Percentiles rank a stretch among this genome's conserved stretches.
Conservation (phyloP, 2,329 filamentous ascomycete species). For the Colletotrichum lentis region DNA sequence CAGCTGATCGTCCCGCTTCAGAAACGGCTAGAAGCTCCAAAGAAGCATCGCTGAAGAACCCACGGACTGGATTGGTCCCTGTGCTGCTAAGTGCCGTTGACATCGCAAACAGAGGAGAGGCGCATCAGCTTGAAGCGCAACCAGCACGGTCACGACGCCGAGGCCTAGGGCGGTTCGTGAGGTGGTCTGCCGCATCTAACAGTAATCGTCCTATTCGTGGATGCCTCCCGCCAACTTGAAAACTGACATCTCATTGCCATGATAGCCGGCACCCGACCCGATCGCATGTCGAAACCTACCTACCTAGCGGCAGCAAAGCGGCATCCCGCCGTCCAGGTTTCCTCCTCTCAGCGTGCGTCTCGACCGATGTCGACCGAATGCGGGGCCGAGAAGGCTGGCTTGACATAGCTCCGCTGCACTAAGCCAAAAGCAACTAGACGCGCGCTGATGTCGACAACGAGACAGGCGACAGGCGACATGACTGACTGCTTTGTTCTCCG, state of each 20-base stretch:
- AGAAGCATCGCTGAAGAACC: background rate
- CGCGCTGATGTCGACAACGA: constrained; percentile 22
- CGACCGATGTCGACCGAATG: constrained; percentile 1
- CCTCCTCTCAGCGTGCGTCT: background rate
- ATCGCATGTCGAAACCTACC: background rate
- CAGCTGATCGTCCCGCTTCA: constrained; percentile 25
- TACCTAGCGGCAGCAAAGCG: background rate
- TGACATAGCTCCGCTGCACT: constrained; percentile 29
- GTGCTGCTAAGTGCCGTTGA: constrained; percentile 10
- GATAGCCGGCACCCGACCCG: background rate
- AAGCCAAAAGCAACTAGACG: constrained; percentile 27
- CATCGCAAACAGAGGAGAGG: constrained; percentile 21
- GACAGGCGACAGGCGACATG: constrained; percentile 8
- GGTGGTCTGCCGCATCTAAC: constrained; percentile 19
- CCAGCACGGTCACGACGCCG: background rate
- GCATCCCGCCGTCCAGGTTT: background rate
- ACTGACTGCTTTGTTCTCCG: constrained; percentile 22
- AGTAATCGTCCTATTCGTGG: background rate
- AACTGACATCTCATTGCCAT: background rate
- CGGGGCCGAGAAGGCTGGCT: constrained; percentile 20
- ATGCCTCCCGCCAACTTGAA: background rate
- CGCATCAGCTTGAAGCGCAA: background rate
- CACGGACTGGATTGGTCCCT: background rate
- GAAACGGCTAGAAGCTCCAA: constrained; percentile 25
- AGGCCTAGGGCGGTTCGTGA: background rate